Evolutionary conservation across 2,329 filamentous ascomycete species (phyloP), one percentile per base, ranked within the genome.

Genomic region (Fusarium heterosporum): DNA sequence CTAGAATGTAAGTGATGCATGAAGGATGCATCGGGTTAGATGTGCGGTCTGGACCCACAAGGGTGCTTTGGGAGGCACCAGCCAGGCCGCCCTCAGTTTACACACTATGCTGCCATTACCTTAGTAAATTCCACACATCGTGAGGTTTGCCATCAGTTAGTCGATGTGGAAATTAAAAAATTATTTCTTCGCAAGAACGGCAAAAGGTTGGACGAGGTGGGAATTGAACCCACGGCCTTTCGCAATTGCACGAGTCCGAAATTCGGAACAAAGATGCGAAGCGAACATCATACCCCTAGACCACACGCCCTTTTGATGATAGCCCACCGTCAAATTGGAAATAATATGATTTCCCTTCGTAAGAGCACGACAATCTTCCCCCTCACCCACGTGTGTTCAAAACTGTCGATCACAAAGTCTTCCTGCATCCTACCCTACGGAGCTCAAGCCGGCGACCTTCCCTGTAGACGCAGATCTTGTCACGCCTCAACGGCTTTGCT

Each of bases 161-260:
- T n/a, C n/a, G n/a, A n/a, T n/a, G n/a, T n/a, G n/a, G n/a, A n/a
- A n/a, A n/a, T n/a, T n/a, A n/a, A n/a, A n/a, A n/a, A n/a, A n/a
- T n/a, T n/a, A n/a, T n/a, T n/a, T n/a, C n/a, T n/a, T n/a, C n/a
- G n/a, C n/a, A n/a, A n/a, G n/a, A n/a, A n/a, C n/a, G n/a, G n/a
- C n/a, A n/a, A n/a, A n/a, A n/a, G n/a, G n/a, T n/a, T 60, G 57
- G 57, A 61, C 57, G 46, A 54, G 47, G 40, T 46, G 58, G 58
- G 58, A 61, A 61, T 61, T 61, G 58, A 61, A 61, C 58, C 58
- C 58, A 42, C 36, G 58, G 55, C 58, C 58, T 61, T 61, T 61
- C 58, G 46, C 58, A 61, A n/a, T 14, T 43, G 29, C 56, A 45
- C 2, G 2, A 29, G 3, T 19, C 19, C 28, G 40, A 38, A 32